phyloP scores from a whole-genome alignment of 2,329 filamentous ascomycete species.

The Hirsutella minnesotensis region DNA sequence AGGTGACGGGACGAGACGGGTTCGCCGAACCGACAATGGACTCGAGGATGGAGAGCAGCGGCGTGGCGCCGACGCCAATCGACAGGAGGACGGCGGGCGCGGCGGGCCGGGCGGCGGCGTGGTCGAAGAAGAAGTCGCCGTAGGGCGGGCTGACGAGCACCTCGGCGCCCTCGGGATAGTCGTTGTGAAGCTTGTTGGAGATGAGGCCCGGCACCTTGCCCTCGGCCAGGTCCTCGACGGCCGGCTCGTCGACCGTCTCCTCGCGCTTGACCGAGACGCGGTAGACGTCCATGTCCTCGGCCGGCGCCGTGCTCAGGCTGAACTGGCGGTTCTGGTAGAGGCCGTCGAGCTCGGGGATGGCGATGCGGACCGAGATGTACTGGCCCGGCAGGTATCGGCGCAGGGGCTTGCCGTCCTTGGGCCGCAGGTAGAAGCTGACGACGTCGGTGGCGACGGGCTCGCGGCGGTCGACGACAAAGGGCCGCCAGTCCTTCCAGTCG shows the following conservation, averaged over 20 bases:
- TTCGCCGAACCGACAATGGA: conserved; percentile 25
- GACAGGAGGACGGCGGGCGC: conserved; percentile 54
- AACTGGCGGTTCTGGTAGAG: conserved; percentile 64
- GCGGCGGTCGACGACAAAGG: conserved; percentile 46
- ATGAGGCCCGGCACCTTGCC: conserved; percentile 32
- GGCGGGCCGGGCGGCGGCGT: conserved; percentile 24
- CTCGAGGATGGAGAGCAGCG: conserved; percentile 54
- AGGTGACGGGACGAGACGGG: conserved; percentile 37
- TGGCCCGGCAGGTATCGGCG: conserved; percentile 58
- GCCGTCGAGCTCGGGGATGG: conserved; percentile 45
- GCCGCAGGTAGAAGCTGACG: conserved; percentile 59
- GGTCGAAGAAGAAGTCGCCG: conserved; percentile 51
- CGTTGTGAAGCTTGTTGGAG: conserved; percentile 39
- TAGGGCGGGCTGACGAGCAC: conserved; percentile 43
- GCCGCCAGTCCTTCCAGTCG: conserved; percentile 35
- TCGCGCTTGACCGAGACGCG: conserved; percentile 66
- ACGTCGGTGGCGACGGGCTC: conserved; percentile 48
- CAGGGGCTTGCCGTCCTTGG: conserved; percentile 41
- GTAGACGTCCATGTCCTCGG: conserved; percentile 43
- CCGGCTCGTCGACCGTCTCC: conserved; percentile 22
- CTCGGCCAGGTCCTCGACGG: conserved; percentile 19
- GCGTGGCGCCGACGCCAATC: conserved; percentile 57
- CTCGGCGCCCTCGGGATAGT: conserved; percentile 35
- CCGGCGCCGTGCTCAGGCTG: conserved; percentile 51
- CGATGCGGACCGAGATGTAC: conserved; percentile 56